A percentile compares a stretch with the other conserved stretches of the same genome.
Evolutionary conservation across 2,329 filamentous ascomycete genomes (phyloP).

Genomic region (Hansfordia pulvinata): DNA sequence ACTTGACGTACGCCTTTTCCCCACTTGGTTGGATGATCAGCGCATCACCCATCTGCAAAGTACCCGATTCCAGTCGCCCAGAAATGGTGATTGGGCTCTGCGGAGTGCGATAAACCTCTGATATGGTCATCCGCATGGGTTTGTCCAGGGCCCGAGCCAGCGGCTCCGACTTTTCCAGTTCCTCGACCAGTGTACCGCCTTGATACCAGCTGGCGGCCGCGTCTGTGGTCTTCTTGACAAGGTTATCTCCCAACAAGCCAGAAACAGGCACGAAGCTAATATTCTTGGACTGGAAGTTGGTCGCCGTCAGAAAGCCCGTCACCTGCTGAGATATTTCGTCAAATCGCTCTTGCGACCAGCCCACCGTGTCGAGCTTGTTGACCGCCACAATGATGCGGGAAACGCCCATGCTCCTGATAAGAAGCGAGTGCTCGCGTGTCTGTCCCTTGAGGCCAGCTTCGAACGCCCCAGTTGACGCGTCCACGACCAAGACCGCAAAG

Average conservation of each 20-base stretch:
- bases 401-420: conserved; percentile 83
- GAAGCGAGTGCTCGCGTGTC: conserved; percentile 82
- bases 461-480: conserved; percentile 80
- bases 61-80: conserved; percentile 75
- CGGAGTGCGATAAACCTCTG: conserved; percentile 72
- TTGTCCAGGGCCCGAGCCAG: conserved; percentile 57
- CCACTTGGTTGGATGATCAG: conserved; percentile 69
- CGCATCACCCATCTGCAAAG: conserved; percentile 70
- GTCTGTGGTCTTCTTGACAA: conserved; percentile 45
- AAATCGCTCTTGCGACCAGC: conserved; percentile 74
- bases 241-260: conserved; percentile 78
- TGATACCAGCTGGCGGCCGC: conserved; percentile 62
- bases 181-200: conserved; percentile 66
- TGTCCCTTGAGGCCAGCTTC: conserved; percentile 89
- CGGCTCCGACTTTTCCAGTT: conserved; percentile 73
- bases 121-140: conserved; percentile 74
- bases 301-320: conserved; percentile 65
- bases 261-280: conserved; percentile 83
- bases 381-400: conserved; percentile 79
- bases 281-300: conserved; percentile 71
- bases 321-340: conserved; percentile 77
- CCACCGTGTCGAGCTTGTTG: conserved; percentile 85
- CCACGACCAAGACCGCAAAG: conserved; percentile 88
- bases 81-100: conserved; percentile 75
- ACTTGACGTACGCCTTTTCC: conserved; percentile 70